A percentile compares a stretch with the other conserved stretches of the same genome.
Evolutionary conservation across 805 yeast genomes (phyloP).

Genomic region (Myxozyma mucilagina): DNA sequence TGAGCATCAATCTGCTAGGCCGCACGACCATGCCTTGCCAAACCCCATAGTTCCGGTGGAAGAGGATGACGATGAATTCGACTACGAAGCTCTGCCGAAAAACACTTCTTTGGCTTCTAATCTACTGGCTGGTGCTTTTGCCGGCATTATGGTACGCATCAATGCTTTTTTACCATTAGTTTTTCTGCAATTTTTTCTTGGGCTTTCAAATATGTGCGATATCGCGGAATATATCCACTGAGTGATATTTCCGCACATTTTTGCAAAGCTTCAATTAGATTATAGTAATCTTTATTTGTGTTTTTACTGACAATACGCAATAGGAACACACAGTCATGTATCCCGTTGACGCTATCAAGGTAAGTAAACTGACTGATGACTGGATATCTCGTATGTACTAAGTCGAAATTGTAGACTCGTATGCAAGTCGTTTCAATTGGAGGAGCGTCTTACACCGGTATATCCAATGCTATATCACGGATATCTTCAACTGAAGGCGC

Average conservation of each 20-base stretch:
- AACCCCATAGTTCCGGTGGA: slow-evolving; percentile 2
- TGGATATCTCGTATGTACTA: background rate
- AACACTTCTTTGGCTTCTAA: slow-evolving; percentile 81
- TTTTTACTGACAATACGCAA: background rate
- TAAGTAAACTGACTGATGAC: background rate
- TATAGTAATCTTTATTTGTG: background rate
- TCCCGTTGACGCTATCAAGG: slow-evolving; percentile 90
- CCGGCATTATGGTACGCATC: slow-evolving; percentile 76
- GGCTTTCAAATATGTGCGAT: background rate
- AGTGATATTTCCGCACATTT: background rate
- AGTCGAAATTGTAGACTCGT: slow-evolving; percentile 56
- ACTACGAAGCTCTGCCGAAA: slow-evolving; percentile 89
- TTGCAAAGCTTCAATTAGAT: background rate
- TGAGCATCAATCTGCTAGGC: background rate
- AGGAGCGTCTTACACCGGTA: slow-evolving; percentile 40
- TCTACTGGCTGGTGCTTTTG: slow-evolving; percentile 91
- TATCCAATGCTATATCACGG: slow-evolving; percentile 66
- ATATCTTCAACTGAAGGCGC: slow-evolving; percentile 90
- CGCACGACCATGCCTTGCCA: slow-evolving; percentile 3
- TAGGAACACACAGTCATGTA: slow-evolving; percentile 91
- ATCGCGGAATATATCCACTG: background rate
- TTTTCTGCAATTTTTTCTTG: background rate
- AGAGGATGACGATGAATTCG: slow-evolving; percentile 46
- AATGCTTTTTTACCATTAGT: background rate
- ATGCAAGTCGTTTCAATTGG: slow-evolving; percentile 63